Evolutionary conservation across 1,284 basidiomycete genomes (phyloP), one percentile per base, ranked within the genome.

Genomic region (Sparassis latifolia): DNA sequence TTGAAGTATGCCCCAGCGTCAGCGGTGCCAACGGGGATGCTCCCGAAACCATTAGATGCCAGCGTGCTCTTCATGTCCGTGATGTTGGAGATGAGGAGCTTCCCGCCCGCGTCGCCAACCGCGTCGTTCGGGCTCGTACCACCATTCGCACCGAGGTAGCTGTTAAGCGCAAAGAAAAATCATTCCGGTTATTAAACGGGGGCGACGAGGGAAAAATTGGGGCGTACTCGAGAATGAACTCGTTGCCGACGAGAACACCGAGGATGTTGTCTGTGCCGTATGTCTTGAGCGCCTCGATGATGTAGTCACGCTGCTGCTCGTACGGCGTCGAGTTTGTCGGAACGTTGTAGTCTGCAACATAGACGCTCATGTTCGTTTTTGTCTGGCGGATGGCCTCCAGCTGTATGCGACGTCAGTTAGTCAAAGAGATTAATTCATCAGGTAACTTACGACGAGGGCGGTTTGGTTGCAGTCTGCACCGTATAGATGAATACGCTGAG

Each of bases 1-100:
- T 89, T 93, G 73, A 96, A 89, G 69, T 82, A 88, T 51, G 80
- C 81, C 30, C 95, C 95, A 6, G 95, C 96, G 61, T 99, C 95
- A 5, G 90, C 82, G 10, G 84, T 97, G 20, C 96, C 96, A 33
- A 98, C 79, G 0, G 83, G 82, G 46, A 94, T 78, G 47, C 61
- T 58, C 20, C 20, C 20, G 33, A 91, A 65, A 47, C 74, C 71
- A 59, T 91, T 62, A 9, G 64, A 70, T 6, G 67, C 54, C 51
- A 93, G 60, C 72, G 79, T 78, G 29, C 63, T 63, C 20, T 76
- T 70, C 9, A 82, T 80, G 66, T 90, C 84, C 1, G 76, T 64
- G 55, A 96, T 89, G 65, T 85, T 79, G 12, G 69, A 57, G 38
- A 85, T 73, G 43, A 96, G 79, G 40, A 75, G 65, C 59, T 58